These are phyloP conservation scores for Mrakia gelida DNA, from an alignment of 768 basidiomycete species.

Conservation along the genomic window DNA sequence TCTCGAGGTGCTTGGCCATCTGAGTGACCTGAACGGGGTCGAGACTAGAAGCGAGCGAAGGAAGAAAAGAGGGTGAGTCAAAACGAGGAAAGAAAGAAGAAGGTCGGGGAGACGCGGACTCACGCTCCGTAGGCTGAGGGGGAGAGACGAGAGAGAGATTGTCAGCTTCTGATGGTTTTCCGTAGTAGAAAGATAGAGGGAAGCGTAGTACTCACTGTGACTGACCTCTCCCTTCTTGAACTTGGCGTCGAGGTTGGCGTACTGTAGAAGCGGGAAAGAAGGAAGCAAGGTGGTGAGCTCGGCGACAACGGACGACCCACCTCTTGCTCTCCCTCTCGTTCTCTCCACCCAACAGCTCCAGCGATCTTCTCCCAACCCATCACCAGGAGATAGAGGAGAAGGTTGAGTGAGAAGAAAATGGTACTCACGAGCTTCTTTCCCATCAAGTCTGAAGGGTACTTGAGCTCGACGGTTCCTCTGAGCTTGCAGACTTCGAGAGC, in stretches of 20 bases:
- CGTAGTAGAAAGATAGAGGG: not conserved
- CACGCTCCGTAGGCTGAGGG: slow-evolving; percentile 79
- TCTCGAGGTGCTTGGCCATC: slow-evolving; percentile 96
- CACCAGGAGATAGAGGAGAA: too few species aligned
- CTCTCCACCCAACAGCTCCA: too few species aligned
- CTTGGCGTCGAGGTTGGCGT: slow-evolving; percentile 67
- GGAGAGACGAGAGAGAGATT: not conserved
- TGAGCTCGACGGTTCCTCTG: slow-evolving; percentile 76
- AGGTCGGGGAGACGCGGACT: slow-evolving; percentile 47
- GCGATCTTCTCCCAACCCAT: not conserved
- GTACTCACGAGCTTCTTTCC: slow-evolving; percentile 68
- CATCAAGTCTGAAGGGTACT: slow-evolving; percentile 77
- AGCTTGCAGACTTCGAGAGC: slow-evolving; percentile 91
- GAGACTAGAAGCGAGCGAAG: slow-evolving; percentile 54
- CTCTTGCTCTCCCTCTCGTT: not conserved
- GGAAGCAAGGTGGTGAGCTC: not conserved
- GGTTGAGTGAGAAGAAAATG: not conserved
- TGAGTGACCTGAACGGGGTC: slow-evolving; percentile 98
- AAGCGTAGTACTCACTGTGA: slow-evolving; percentile 51
- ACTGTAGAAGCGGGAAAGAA: slow-evolving; percentile 40
- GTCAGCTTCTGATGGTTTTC: too few species aligned
- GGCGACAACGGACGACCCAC: not conserved
- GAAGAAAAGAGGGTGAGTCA: slow-evolving; percentile 1
- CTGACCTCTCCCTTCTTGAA: slow-evolving; percentile 72
- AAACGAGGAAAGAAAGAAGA: not conserved